Evolutionary conservation across 177 flowering plant species (phyloP).

Genomic region (Vitis hybrid): DNA sequence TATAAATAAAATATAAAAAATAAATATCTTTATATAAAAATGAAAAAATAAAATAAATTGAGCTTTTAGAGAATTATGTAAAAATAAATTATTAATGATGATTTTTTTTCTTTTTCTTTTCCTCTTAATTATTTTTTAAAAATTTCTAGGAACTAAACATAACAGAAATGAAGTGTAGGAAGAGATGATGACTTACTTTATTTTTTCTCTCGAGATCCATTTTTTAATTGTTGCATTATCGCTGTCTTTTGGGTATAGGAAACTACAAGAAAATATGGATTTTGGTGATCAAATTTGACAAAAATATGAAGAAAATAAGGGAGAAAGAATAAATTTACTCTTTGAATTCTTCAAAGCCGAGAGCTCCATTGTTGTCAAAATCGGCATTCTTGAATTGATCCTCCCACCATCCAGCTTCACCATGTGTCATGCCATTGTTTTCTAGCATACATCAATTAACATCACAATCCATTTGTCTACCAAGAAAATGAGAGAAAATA

Average conservation of each 20-base stretch:
- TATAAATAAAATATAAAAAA: too few species aligned
- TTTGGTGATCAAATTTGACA: background rate
- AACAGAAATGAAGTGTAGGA: background rate
- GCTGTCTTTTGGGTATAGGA: constrained; percentile 78
- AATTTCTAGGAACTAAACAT: too few species aligned
- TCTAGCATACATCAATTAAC: constrained; percentile 20
- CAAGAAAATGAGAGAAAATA: background rate
- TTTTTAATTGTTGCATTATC: constrained; percentile 32
- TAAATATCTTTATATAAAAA: too few species aligned
- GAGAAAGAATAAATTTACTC: constrained; percentile 33
- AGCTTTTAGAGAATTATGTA: background rate
- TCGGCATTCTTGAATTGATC: constrained; percentile 59
- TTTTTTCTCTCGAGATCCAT: constrained; percentile 50
- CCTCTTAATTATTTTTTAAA: too few species aligned
- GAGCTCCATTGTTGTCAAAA: constrained; percentile 37
- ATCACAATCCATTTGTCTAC: background rate
- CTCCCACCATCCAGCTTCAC: constrained; percentile 67
- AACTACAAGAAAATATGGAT: constrained; percentile 32
- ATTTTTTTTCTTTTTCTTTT: too few species aligned
- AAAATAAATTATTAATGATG: background rate
- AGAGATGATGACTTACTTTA: constrained; percentile 27
- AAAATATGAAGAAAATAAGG: background rate
- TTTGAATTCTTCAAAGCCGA: constrained; percentile 45
- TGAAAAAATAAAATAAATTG: too few species aligned
- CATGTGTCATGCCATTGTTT: constrained; percentile 35